phyloP scores from a whole-genome alignment of 768 basidiomycete genomes.

The Russula emetica region DNA sequence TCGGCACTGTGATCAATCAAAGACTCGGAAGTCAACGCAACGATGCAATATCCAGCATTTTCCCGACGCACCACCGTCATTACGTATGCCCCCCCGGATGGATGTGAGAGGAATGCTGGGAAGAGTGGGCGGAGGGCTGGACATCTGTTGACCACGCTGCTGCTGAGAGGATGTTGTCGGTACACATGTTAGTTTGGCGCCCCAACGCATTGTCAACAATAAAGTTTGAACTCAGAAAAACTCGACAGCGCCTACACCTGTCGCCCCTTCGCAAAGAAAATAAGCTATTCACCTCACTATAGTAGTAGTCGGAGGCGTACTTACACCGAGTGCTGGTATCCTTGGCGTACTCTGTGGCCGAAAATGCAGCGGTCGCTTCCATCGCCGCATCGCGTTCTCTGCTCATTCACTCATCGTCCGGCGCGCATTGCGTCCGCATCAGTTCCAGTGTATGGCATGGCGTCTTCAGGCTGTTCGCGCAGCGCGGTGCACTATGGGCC shows the following conservation, averaged over 20 bases:
- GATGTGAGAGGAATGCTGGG: background rate
- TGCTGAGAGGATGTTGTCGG: background rate
- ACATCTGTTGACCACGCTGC: background rate
- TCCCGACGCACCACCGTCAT: background rate
- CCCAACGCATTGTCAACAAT: no score
- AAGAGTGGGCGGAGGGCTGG: background rate
- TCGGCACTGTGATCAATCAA: background rate
- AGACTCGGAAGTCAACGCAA: no score
- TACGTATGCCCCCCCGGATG: no score
- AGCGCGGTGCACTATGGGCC: constrained; percentile 41
- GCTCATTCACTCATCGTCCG: constrained; percentile 59
- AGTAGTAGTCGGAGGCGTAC: constrained; percentile 63
- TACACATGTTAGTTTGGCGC: background rate
- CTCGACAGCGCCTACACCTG: no score
- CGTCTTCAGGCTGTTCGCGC: constrained; percentile 73
- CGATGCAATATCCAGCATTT: background rate
- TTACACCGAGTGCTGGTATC: constrained; percentile 76
- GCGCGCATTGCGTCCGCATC: constrained; percentile 28
- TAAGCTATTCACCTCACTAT: background rate
- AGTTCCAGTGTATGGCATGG: constrained; percentile 69
- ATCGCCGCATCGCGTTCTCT: constrained; percentile 62
- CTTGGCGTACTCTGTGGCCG: constrained; percentile 80
- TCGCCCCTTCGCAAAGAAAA: no score
- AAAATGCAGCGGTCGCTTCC: constrained; percentile 34
- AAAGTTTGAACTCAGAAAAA: no score